Evolutionary conservation across 1,139 yeast genomes (phyloP).

Genomic region (Wickerhamomyces sp.): DNA sequence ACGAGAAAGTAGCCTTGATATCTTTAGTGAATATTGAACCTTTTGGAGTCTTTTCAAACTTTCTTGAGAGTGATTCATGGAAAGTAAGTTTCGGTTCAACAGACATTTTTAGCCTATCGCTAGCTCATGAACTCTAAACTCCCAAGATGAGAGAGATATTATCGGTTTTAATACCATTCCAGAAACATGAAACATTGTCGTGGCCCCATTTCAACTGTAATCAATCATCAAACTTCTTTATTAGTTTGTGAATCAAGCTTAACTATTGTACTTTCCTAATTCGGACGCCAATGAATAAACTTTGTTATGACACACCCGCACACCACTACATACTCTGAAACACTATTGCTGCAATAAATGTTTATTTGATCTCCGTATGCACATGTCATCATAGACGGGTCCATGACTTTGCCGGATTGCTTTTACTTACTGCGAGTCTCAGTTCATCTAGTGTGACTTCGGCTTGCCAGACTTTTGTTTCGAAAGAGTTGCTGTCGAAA

Average conservation of each 20-base stretch:
- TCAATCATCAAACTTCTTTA: background rate
- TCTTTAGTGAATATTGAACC: constrained; percentile 54
- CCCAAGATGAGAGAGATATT: no score
- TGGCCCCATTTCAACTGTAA: no score
- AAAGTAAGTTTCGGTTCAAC: constrained; percentile 22
- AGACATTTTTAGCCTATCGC: no score
- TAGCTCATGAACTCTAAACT: no score
- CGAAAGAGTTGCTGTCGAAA: constrained; percentile 31
- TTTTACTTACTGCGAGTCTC: constrained; percentile 31
- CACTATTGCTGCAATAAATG: no score
- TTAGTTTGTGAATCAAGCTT: background rate
- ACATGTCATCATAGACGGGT: constrained; percentile 16
- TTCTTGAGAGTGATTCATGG: constrained; percentile 40
- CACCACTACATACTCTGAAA: background rate
- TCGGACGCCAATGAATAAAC: constrained; percentile 11
- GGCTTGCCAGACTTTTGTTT: constrained; percentile 43
- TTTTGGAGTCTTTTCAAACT: constrained; percentile 43
- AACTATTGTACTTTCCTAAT: constrained; percentile 16
- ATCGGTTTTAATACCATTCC: no score
- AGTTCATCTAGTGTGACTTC: constrained; percentile 45
- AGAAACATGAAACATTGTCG: background rate
- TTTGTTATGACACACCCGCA: constrained; percentile 3
- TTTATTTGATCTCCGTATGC: background rate
- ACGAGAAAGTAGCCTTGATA: constrained; percentile 51
- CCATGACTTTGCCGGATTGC: constrained; percentile 31